Percentiles rank a stretch among this genome's conserved stretches.
phyloP scores from a whole-genome alignment of 2,329 filamentous ascomycete genomes.

The Fusarium oxysporum region DNA sequence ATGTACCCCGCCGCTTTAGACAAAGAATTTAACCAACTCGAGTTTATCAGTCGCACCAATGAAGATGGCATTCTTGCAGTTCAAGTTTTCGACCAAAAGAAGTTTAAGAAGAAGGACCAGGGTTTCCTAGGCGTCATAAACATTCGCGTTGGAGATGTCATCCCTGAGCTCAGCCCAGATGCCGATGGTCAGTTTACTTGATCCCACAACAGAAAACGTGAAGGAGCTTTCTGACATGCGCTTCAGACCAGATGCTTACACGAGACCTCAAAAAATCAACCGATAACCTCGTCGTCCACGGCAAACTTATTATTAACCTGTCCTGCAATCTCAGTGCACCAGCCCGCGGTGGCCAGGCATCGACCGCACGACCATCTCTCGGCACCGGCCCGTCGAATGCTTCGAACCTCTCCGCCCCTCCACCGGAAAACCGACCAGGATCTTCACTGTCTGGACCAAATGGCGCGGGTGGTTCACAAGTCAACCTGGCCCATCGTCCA shows the following conservation, averaged over 20 bases:
- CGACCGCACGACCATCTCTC: conserved; percentile 60
- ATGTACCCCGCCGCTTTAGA: conserved; percentile 52
- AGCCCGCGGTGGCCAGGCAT: conserved; percentile 63
- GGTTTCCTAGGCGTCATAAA: conserved; percentile 98
- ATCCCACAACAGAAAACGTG: conserved; percentile 24
- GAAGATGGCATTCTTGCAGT: conserved; percentile 98
- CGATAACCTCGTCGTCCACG: conserved; percentile 96
- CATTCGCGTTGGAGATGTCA: conserved; percentile 92
- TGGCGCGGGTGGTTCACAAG: conserved; percentile 56
- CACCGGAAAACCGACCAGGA: conserved; percentile 61
- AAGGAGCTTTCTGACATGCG: conserved; percentile 45
- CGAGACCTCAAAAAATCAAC: conserved; percentile 97
- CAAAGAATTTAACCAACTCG: conserved; percentile 22
- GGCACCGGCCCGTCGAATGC: conserved; percentile 58
- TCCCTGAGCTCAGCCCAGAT: conserved; percentile 84
- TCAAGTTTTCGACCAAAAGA: conserved; percentile 99
- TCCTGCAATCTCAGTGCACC: conserved; percentile 88
- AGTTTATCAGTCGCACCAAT: conserved; percentile 76
- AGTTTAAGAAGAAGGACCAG: conserved; percentile 99
- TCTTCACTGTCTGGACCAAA: conserved; percentile 65
- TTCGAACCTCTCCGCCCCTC: conserved; percentile 58
- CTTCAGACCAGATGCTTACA: conserved; percentile 94
- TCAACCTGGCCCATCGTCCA: conserved; percentile 59
- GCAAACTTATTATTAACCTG: conserved; percentile 95
- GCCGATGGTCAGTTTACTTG: conserved; percentile 80